phyloP scores from a whole-genome alignment of 257 asterid species.

The Leonotis leonurus region DNA sequence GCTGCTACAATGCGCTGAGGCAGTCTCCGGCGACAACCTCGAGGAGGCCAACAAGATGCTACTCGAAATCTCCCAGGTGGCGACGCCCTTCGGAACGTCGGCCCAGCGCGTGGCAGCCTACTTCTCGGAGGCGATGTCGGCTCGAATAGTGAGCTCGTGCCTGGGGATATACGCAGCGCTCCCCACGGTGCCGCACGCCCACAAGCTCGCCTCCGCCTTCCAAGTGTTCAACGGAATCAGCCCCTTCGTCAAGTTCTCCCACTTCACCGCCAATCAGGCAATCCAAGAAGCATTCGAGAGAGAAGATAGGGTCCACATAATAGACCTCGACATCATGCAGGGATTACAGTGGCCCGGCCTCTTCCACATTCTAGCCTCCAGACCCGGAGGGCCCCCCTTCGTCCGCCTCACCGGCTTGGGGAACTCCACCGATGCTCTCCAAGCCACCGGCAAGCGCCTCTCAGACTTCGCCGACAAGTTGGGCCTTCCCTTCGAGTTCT shows the following conservation, averaged over 20 bases:
- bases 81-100: conserved; percentile 90
- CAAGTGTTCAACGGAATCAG: conserved; percentile 92
- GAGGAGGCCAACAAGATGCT: conserved; percentile 82
- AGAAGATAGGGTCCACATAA: conserved; percentile 87
- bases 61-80: conserved; percentile 75
- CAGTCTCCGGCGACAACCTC: conserved; percentile 66
- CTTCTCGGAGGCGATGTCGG: conserved; percentile 97
- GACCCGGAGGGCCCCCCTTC: conserved; percentile 91
- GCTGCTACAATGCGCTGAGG: conserved; percentile 83
- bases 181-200: conserved; percentile 60
- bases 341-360: conserved; percentile 98
- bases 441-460: conserved; percentile 87
- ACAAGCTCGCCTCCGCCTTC: conserved; percentile 79
- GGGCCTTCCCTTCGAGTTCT: conserved; percentile 83
- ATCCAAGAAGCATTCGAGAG: conserved; percentile 94
- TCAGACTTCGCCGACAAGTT: conserved; percentile 81
- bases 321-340: conserved; percentile 95
- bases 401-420: conserved; percentile 90
- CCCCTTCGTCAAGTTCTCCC: conserved; percentile 89
- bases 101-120: conserved; percentile 99
- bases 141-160: conserved; percentile 77
- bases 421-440: conserved; percentile 74
- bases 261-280: conserved; percentile 95
- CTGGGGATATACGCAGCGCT: conserved; percentile 72
- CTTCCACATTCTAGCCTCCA: conserved; percentile 77